These are phyloP conservation scores for Candida montana DNA, from an alignment of 805 yeast species.

Conservation along the genomic window DNA sequence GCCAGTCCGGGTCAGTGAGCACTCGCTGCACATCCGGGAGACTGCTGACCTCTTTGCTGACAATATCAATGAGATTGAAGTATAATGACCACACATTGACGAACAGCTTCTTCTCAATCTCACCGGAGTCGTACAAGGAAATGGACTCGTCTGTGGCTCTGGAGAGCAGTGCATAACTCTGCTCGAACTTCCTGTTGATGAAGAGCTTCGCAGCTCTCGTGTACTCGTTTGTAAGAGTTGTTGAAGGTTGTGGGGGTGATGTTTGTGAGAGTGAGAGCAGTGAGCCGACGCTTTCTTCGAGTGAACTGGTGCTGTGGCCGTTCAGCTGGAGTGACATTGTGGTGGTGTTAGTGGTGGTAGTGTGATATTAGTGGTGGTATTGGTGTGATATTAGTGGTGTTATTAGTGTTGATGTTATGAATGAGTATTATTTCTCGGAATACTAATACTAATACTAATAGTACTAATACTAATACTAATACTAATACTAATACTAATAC, in stretches of 20 bases:
- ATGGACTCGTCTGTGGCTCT: constrained; percentile 10
- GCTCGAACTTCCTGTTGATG: constrained; percentile 22
- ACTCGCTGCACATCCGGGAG: constrained; percentile 1
- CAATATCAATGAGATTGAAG: constrained; percentile 23
- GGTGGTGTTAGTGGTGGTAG: too few species aligned
- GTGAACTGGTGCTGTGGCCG: too few species aligned
- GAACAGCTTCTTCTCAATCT: constrained; percentile 13
- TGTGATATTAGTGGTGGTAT: too few species aligned
- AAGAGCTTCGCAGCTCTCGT: constrained; percentile 22
- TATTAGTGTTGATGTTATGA: too few species aligned
- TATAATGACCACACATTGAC: constrained; percentile 23
- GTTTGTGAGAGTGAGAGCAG: not conserved
- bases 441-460: too few species aligned
- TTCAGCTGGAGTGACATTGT: too few species aligned
- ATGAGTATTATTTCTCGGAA: too few species aligned
- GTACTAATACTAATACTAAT: too few species aligned
- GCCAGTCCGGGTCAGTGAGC: constrained; percentile 9
- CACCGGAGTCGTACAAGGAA: constrained; percentile 7
- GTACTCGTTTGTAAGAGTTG: constrained; percentile 8
- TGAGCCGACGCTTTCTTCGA: not conserved
- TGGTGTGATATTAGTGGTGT: too few species aligned
- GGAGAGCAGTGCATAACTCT: constrained; percentile 11
- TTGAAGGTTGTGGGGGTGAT: not conserved
- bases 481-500: too few species aligned
- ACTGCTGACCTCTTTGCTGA: constrained; percentile 11